Evolutionary conservation across 192 early-diverging fungal genomes (phyloP).

Genomic region (Coemansia sp.): DNA sequence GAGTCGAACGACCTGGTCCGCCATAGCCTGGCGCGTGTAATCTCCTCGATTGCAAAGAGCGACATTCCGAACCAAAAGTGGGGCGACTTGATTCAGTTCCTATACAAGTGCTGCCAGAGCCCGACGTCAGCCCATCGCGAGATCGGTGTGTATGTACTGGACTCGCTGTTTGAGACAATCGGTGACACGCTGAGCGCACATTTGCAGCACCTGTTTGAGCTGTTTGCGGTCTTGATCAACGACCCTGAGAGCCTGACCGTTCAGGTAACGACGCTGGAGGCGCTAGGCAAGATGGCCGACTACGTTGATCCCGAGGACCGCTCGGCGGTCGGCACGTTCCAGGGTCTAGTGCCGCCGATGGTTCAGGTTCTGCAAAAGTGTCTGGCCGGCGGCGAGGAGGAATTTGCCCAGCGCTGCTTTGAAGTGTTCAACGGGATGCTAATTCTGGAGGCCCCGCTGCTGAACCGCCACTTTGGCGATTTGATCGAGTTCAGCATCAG

Average conservation of each 20-base stretch:
- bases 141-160: slow-evolving; percentile 83
- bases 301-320: slow-evolving; percentile 73
- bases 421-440: slow-evolving; percentile 86
- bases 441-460: slow-evolving; percentile 74
- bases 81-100: slow-evolving; percentile 73
- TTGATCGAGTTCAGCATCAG: slow-evolving; percentile 79
- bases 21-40: slow-evolving; percentile 82
- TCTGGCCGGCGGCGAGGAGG: slow-evolving; percentile 71
- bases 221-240: slow-evolving; percentile 71
- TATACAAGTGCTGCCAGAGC: slow-evolving; percentile 80
- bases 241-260: slow-evolving; percentile 85
- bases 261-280: slow-evolving; percentile 75
- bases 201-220: slow-evolving; percentile 66
- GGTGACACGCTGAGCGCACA: slow-evolving; percentile 63
- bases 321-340: slow-evolving; percentile 69
- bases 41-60: slow-evolving; percentile 80
- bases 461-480: slow-evolving; percentile 75
- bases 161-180: slow-evolving; percentile 84
- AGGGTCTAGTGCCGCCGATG: slow-evolving; percentile 78
- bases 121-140: slow-evolving; percentile 71
- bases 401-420: slow-evolving; percentile 74
- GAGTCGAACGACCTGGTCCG: slow-evolving; percentile 71
- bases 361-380: slow-evolving; percentile 82
- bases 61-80: slow-evolving; percentile 79
- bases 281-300: slow-evolving; percentile 79